Base-by-base conservation (phyloP, 768 basidiomycete genomes). In the Hericium erinaceus region DNA sequence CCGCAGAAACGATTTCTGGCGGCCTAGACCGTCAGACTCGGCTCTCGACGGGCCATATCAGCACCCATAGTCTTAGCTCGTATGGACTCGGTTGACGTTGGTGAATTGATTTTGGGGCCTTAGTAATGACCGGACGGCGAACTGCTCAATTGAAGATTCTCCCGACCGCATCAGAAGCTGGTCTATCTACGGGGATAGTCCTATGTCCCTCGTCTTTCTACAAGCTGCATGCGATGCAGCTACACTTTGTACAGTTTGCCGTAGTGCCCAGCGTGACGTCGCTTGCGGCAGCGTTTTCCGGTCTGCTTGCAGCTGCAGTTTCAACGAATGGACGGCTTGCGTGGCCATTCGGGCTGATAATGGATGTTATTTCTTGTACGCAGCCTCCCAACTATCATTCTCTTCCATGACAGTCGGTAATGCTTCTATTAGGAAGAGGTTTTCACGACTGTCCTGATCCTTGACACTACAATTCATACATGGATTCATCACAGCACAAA, bases 221-320 rank as follows among this genome's bases (percentile, higher is more conserved):
- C 57, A 66, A 64, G 24, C 61, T 65, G 16, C 58, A 64, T 40
- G 57, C 57, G 44, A 61, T 71, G 46, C 64, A 72, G 38, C 60
- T n/a, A n/a, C n/a, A n/a, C n/a, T n/a, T n/a, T n/a, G n/a, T 74
- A 51, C 66, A 69, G 61, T 68, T 73, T 57, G 63, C 71, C n/a
- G 53, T 77, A 26, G 76, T 79, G 71, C 78, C 75, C 66, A 68
- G 69, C 11, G 71, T 74, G 3, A 72, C 75, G 6, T 75, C 75
- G 1, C 70, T 82, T 4, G 77, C 83, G 0, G 80, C 82, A 1
- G 78, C 80, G 0, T 84, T 85, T 62, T 84, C 83, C 6, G 85
- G 86, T 48, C 68, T 87, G 6, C 73, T 87, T 22, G 84, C 84
- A 1, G 72, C 80, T 33, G 82, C 74, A 1, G 83, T 88, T 88